Percentiles rank a stretch among this genome's conserved stretches.
These are phyloP conservation scores for Dissoconium aciculare DNA, from an alignment of 2,329 filamentous ascomycete species.

Conservation along the genomic window DNA sequence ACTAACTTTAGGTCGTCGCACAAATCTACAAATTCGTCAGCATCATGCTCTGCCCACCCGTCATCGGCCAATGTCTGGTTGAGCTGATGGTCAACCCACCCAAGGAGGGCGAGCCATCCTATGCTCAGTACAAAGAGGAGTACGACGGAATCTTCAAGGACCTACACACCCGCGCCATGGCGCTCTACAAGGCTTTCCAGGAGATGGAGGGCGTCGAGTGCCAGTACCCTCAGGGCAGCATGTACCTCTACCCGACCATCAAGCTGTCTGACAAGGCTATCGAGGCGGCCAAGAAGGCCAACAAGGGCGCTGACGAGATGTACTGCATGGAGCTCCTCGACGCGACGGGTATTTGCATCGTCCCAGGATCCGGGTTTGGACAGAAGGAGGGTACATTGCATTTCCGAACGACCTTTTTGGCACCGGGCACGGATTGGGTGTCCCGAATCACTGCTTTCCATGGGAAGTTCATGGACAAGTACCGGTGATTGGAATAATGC, in stretches of 20 bases:
- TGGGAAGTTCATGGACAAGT: conserved; percentile 78
- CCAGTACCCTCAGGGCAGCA: conserved; percentile 77
- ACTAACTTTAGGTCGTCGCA: conserved; percentile 66
- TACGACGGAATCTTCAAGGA: conserved; percentile 70
- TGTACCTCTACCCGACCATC: conserved; percentile 98
- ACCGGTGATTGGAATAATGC: conserved; percentile 26
- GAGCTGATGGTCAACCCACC: conserved; percentile 98
- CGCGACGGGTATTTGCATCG: conserved; percentile 85
- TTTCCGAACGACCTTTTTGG: conserved; percentile 93
- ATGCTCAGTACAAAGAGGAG: conserved; percentile 69
- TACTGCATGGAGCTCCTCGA: conserved; percentile 86
- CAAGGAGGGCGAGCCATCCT: conserved; percentile 64
- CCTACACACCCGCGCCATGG: conserved; percentile 62
- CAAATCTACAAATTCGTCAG: conserved; percentile 98
- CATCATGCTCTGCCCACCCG: conserved; percentile 90
- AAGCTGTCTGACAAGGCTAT: conserved; percentile 59
- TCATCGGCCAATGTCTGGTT: conserved; percentile 89
- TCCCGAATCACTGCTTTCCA: conserved; percentile 80
- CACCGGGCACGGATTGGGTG: conserved; percentile 91
- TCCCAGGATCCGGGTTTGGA: conserved; percentile 84
- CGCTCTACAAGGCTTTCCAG: conserved; percentile 78
- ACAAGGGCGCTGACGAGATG: conserved; percentile 72
- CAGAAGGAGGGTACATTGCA: conserved; percentile 84
- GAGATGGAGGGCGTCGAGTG: conserved; percentile 95
- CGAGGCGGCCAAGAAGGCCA: conserved; percentile 58